Percentiles rank a stretch among this genome's conserved stretches.
These are phyloP conservation scores for Gamsiella multidivaricata DNA, from an alignment of 192 early-diverging fungal genomes.

Conservation along the genomic window DNA sequence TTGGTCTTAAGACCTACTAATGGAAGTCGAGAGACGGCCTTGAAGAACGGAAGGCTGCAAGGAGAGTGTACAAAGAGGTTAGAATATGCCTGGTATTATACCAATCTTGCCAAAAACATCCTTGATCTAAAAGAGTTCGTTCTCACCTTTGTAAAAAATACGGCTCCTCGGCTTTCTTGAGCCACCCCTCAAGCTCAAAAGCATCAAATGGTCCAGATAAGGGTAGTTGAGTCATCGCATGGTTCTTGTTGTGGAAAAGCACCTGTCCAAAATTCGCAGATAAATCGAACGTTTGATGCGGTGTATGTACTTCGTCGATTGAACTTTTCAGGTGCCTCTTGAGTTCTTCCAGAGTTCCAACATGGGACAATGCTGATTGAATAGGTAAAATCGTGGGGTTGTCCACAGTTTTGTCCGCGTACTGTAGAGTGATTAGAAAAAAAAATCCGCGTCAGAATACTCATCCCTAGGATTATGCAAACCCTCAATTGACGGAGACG, in stretches of 20 bases:
- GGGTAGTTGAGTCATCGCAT: conserved; percentile 10
- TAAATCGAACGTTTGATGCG: conserved; percentile 15
- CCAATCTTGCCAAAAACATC: no score
- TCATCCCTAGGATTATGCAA: no score
- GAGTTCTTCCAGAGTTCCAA: conserved; percentile 13
- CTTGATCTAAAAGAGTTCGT: no score
- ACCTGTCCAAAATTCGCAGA: conserved; percentile 36
- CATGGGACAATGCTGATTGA: conserved; percentile 6
- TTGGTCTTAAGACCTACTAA: conserved; percentile 18
- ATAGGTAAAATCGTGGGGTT: conserved; percentile 13
- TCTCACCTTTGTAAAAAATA: conserved; percentile 29
- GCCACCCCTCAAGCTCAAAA: conserved; percentile 24
- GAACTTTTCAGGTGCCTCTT: not conserved
- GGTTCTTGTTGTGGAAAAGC: conserved; percentile 18
- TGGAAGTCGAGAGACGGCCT: conserved; percentile 21
- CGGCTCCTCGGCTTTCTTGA: conserved; percentile 14
- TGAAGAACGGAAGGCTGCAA: conserved; percentile 41
- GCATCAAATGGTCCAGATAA: conserved; percentile 17
- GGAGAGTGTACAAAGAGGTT: not conserved
- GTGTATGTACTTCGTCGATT: not conserved
- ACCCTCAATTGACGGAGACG: no score
- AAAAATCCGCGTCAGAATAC: no score
- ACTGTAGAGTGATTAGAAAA: not conserved
- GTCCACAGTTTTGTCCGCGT: not conserved
- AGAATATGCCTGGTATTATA: no score